Evolutionary conservation across 768 basidiomycete genomes (phyloP).

Genomic region (Tulasnella sp.): DNA sequence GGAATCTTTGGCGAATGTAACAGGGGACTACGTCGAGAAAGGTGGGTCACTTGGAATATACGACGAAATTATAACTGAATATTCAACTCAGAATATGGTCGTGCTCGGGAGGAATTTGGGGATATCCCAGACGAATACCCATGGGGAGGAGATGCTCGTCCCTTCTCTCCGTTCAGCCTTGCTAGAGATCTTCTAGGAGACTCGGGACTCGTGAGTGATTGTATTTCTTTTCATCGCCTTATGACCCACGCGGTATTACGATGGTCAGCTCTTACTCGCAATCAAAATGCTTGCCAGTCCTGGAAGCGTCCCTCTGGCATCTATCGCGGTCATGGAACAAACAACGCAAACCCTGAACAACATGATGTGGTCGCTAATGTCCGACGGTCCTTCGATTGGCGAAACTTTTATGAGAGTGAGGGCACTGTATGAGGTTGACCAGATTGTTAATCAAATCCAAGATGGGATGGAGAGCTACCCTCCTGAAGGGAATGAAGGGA

Average conservation of each 20-base stretch:
- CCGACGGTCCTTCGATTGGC: constrained; percentile 9
- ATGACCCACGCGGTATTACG: background rate
- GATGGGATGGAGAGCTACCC: constrained; percentile 32
- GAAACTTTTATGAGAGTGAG: constrained; percentile 26
- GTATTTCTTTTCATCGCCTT: background rate
- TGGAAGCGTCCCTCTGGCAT: constrained; percentile 4
- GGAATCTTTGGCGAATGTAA: constrained; percentile 11
- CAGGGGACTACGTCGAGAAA: constrained; percentile 18
- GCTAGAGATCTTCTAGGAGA: constrained; percentile 2
- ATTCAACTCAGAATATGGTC: constrained; percentile 4
- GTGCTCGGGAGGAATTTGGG: constrained; percentile 11
- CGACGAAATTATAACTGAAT: background rate
- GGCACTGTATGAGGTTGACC: constrained; percentile 33
- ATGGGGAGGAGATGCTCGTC: background rate
- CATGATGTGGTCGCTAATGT: constrained; percentile 4
- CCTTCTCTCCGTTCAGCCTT: background rate
- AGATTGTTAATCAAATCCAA: constrained; percentile 30
- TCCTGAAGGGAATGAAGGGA: background rate
- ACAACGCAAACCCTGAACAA: constrained; percentile 12
- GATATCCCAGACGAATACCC: constrained; percentile 1
- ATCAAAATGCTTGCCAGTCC: constrained; percentile 25
- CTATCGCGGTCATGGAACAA: constrained; percentile 14
- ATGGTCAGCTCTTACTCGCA: constrained; percentile 17
- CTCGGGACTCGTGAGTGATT: constrained; percentile 19
- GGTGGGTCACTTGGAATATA: background rate